A percentile compares a stretch with the other conserved stretches of the same genome.
Evolutionary conservation across 1,284 basidiomycete genomes (phyloP).

Genomic region (Cryptococcus amylolentus): DNA sequence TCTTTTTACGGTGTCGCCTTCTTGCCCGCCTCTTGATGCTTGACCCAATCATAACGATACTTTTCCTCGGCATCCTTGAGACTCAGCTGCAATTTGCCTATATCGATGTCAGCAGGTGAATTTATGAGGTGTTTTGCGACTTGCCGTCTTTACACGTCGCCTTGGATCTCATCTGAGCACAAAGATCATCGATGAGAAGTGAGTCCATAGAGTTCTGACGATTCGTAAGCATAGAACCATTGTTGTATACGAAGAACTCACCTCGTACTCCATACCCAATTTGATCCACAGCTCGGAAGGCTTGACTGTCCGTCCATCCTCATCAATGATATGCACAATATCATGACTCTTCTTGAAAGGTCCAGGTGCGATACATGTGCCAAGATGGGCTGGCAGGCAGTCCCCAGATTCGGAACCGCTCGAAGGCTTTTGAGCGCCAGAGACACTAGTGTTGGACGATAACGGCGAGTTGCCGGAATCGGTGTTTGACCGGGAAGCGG

Average conservation of each 20-base stretch:
- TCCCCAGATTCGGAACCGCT: neutral
- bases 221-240: neutral
- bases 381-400: slow-evolving; percentile 8
- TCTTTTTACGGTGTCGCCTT: too few relatives aligned
- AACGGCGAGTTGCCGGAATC: too few relatives aligned
- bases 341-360: slow-evolving; percentile 7
- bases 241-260: slow-evolving; percentile 12
- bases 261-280: slow-evolving; percentile 34
- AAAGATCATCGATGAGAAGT: slow-evolving; percentile 49
- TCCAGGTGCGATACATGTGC: neutral
- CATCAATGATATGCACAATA: slow-evolving; percentile 36
- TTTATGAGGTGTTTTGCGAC: slow-evolving; percentile 1
- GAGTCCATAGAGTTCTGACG: slow-evolving; percentile 21
- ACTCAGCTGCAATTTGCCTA: neutral
- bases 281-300: slow-evolving; percentile 43
- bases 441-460: neutral
- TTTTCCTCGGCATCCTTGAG: too few relatives aligned
- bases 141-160: slow-evolving; percentile 45
- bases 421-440: neutral
- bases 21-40: too few relatives aligned
- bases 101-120: neutral
- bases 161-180: slow-evolving; percentile 45
- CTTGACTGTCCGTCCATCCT: slow-evolving; percentile 38
- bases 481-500: neutral
- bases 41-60: too few relatives aligned